phyloP scores from a whole-genome alignment of 129 eudicot species.

The Flaveria brownii region DNA sequence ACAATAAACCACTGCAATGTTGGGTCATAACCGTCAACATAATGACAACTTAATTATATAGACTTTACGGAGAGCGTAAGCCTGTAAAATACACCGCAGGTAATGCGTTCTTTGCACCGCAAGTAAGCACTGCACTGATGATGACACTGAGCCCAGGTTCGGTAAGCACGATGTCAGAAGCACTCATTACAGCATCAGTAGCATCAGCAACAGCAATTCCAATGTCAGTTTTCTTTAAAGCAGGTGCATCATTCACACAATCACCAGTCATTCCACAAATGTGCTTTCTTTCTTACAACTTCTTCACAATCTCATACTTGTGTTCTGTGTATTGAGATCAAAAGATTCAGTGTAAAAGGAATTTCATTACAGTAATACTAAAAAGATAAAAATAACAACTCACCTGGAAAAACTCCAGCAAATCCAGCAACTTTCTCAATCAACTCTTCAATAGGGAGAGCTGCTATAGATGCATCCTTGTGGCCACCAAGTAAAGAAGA shows the following conservation, averaged over 20 bases:
- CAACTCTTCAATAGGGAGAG: constrained; percentile 76
- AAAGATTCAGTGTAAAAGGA: neutral
- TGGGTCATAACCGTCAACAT: too few relatives aligned
- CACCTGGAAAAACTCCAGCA: constrained; percentile 91
- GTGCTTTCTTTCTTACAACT: constrained; percentile 80
- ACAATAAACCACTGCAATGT: too few relatives aligned
- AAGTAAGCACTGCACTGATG: constrained; percentile 83
- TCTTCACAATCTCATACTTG: constrained; percentile 85
- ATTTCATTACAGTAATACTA: neutral
- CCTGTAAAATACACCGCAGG: too few relatives aligned
- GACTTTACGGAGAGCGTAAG: too few relatives aligned
- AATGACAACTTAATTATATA: too few relatives aligned
- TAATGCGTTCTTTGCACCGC: too few relatives aligned
- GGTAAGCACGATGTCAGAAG: constrained; percentile 87
- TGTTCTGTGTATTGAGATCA: constrained; percentile 52
- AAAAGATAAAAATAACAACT: neutral
- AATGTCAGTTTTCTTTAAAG: constrained; percentile 80
- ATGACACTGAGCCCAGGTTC: constrained; percentile 90
- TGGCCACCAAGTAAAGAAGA: constrained; percentile 77
- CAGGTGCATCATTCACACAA: constrained; percentile 94
- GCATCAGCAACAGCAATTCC: constrained; percentile 93
- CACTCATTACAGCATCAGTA: constrained; percentile 87
- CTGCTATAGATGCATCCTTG: constrained; percentile 83
- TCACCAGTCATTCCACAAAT: constrained; percentile 96
- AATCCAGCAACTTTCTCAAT: constrained; percentile 92